Conservation (phyloP, 345 rosid species). For the Linum usitatissimum region DNA sequence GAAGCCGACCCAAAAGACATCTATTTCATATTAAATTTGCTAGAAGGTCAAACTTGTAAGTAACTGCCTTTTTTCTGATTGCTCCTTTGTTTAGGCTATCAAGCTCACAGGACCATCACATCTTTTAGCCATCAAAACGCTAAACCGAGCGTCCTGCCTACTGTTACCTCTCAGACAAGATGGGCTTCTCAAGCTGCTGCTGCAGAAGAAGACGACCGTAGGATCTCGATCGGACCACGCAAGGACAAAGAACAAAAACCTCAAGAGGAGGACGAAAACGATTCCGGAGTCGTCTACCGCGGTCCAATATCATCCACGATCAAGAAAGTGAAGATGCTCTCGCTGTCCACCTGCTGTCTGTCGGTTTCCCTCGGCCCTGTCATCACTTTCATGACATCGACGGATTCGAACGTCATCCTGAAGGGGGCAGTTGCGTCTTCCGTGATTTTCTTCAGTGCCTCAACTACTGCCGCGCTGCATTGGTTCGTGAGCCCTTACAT, state of each 20-base stretch:
- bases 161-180: slow-evolving; percentile 27
- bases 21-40: no score
- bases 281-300: slow-evolving; percentile 39
- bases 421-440: slow-evolving; percentile 88
- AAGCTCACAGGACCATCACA: background rate
- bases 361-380: slow-evolving; percentile 86
- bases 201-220: slow-evolving; percentile 35
- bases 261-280: slow-evolving; percentile 43
- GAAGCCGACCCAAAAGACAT: no score
- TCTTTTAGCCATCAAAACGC: background rate
- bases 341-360: slow-evolving; percentile 94
- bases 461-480: slow-evolving; percentile 68
- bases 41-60: background rate
- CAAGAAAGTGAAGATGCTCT: slow-evolving; percentile 84
- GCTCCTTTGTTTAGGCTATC: background rate
- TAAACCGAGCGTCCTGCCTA: slow-evolving; percentile 1
- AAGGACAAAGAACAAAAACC: slow-evolving; percentile 22
- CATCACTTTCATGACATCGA: slow-evolving; percentile 87
- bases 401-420: slow-evolving; percentile 64
- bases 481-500: slow-evolving; percentile 93
- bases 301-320: slow-evolving; percentile 86
- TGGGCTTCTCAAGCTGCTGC: slow-evolving; percentile 53
- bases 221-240: slow-evolving; percentile 71
- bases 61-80: background rate
- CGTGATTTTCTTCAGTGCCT: slow-evolving; percentile 72